Evolutionary conservation across 2,329 filamentous ascomycete genomes (phyloP).

Genomic region (Cryphonectria parasitica): DNA sequence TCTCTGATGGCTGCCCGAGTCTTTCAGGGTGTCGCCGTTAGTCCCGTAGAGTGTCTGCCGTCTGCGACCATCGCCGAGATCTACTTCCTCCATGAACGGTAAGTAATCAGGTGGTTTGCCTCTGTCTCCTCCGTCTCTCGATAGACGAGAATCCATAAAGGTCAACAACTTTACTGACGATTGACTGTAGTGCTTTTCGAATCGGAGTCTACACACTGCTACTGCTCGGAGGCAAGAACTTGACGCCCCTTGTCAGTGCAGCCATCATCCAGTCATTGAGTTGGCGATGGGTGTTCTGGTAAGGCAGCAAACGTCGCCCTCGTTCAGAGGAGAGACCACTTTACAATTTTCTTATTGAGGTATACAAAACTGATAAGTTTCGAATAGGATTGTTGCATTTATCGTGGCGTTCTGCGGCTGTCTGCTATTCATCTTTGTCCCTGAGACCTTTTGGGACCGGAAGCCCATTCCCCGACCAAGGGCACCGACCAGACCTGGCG

Average conservation of each 20-base stretch:
- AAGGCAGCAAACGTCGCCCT: conserved; percentile 36
- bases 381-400: conserved; percentile 76
- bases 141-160: too few species aligned
- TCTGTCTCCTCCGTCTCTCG: not conserved
- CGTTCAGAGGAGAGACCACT: too few species aligned
- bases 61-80: conserved; percentile 96
- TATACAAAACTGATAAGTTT: conserved; percentile 25
- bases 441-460: conserved; percentile 95
- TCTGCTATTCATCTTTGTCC: conserved; percentile 86
- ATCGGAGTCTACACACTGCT: conserved; percentile 92
- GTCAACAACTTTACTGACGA: not conserved
- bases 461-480: conserved; percentile 58
- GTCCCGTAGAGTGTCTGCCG: conserved; percentile 88
- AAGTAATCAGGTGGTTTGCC: not conserved
- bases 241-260: conserved; percentile 85
- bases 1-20: conserved; percentile 82
- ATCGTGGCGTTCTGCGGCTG: conserved; percentile 71
- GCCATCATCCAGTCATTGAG: conserved; percentile 75
- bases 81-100: conserved; percentile 88
- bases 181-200: conserved; percentile 65
- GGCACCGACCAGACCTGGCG: conserved; percentile 39
- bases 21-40: conserved; percentile 85
- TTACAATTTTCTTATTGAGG: too few species aligned
- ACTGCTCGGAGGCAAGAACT: conserved; percentile 86
- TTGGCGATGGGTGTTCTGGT: conserved; percentile 94